phyloP scores from a whole-genome alignment of 2,329 filamentous ascomycete genomes.

The Plenodomus biglobosus region DNA sequence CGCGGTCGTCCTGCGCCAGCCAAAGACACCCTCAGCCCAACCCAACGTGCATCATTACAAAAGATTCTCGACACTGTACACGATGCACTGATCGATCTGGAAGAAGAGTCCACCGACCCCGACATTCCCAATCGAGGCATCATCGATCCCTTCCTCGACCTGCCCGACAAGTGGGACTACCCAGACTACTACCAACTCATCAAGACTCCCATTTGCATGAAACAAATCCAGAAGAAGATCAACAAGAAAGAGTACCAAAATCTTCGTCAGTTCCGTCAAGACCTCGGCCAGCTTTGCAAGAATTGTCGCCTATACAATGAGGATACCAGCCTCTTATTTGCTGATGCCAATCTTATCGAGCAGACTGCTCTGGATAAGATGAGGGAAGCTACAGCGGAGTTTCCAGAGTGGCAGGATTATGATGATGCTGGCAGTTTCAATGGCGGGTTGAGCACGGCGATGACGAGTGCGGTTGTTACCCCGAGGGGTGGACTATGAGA shows the following conservation, averaged over 20 bases:
- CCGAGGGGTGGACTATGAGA: constrained; percentile 25
- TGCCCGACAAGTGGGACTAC: constrained; percentile 86
- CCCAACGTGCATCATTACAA: constrained; percentile 77
- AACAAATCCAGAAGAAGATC: constrained; percentile 90
- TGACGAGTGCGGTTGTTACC: constrained; percentile 38
- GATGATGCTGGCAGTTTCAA: constrained; percentile 54
- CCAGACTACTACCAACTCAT: constrained; percentile 96
- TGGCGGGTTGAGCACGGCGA: constrained; percentile 48
- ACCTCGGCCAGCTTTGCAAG: constrained; percentile 80
- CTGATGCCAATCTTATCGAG: constrained; percentile 91
- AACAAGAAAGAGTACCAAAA: constrained; percentile 91
- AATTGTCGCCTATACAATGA: constrained; percentile 98
- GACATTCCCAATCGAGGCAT: constrained; percentile 71
- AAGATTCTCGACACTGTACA: constrained; percentile 75
- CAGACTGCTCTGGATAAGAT: constrained; percentile 56
- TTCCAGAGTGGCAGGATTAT: constrained; percentile 60
- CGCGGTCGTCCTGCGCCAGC: constrained; percentile 64
- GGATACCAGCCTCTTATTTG: constrained; percentile 86
- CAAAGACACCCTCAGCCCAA: constrained; percentile 68
- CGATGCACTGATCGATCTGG: constrained; percentile 78
- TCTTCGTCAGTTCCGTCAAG: constrained; percentile 76
- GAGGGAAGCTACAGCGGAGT: constrained; percentile 55
- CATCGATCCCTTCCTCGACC: constrained; percentile 90
- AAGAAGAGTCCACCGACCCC: constrained; percentile 68
- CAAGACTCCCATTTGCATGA: constrained; percentile 90